These are phyloP conservation scores for Fusarium sp. DNA, from an alignment of 2,329 filamentous ascomycete species.

Conservation along the genomic window DNA sequence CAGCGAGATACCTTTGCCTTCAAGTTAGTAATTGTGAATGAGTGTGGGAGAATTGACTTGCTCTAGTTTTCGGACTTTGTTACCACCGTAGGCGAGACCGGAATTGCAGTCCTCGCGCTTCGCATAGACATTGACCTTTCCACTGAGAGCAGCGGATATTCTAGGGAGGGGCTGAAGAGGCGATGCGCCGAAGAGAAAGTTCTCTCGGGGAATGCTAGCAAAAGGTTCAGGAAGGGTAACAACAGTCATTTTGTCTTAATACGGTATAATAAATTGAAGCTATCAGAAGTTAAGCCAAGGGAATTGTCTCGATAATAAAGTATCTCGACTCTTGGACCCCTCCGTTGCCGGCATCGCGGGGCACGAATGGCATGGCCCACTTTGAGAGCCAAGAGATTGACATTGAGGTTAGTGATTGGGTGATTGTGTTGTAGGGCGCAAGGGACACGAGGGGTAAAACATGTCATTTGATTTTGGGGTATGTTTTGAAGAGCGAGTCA, in stretches of 20 bases:
- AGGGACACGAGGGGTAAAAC: slow-evolving; percentile 38
- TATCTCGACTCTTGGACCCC: neutral
- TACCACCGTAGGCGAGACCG: slow-evolving; percentile 74
- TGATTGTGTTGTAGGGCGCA: slow-evolving; percentile 30
- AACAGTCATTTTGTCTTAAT: slow-evolving; percentile 41
- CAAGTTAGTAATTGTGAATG: neutral
- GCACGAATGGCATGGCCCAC: slow-evolving; percentile 31
- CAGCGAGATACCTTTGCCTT: slow-evolving; percentile 66
- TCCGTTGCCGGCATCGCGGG: slow-evolving; percentile 38
- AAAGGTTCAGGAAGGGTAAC: slow-evolving; percentile 70
- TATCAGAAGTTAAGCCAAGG: neutral
- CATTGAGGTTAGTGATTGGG: slow-evolving; percentile 19
- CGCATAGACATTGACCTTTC: slow-evolving; percentile 72
- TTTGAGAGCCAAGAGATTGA: slow-evolving; percentile 8
- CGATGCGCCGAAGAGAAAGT: slow-evolving; percentile 74
- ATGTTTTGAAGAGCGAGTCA: slow-evolving; percentile 18
- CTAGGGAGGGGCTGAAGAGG: slow-evolving; percentile 75
- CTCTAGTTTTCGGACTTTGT: slow-evolving; percentile 78
- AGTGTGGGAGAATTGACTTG: slow-evolving; percentile 38
- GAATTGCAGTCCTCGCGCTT: slow-evolving; percentile 80
- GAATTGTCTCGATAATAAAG: neutral
- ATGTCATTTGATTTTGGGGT: slow-evolving; percentile 11
- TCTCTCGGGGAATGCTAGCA: slow-evolving; percentile 69
- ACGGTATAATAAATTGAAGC: neutral
- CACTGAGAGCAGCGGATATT: slow-evolving; percentile 70